phyloP scores from a whole-genome alignment of 345 rosid genomes.

The Zanthoxylum bungeanum region DNA sequence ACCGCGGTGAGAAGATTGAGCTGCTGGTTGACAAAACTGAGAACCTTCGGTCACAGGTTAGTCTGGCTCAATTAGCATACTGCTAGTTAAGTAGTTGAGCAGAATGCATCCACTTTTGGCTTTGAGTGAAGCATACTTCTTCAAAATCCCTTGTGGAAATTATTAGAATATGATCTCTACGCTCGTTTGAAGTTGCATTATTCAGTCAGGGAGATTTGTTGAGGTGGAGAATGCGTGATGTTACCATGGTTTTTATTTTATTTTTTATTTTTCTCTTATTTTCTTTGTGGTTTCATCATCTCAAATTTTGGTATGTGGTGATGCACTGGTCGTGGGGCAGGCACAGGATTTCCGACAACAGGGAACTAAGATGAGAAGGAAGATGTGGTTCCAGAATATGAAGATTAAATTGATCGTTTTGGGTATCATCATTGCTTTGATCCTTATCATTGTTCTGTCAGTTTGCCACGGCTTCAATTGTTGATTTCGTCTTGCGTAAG shows the following conservation, averaged over 20 bases:
- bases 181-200: background rate
- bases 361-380: constrained; percentile 86
- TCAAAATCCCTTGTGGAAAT: background rate
- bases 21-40: constrained; percentile 97
- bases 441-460: constrained; percentile 63
- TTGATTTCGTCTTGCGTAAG: constrained; percentile 18
- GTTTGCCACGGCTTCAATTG: constrained; percentile 86
- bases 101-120: background rate
- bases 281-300: background rate
- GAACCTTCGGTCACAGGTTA: constrained; percentile 94
- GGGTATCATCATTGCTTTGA: constrained; percentile 55
- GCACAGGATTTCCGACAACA: constrained; percentile 93
- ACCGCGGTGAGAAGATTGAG: constrained; percentile 99
- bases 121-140: background rate
- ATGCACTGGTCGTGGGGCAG: constrained; percentile 29
- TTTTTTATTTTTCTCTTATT: background rate
- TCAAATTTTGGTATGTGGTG: background rate
- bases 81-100: background rate
- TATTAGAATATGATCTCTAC: background rate
- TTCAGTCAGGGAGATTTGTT: background rate
- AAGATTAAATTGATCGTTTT: constrained; percentile 84
- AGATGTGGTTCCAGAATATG: constrained; percentile 94
- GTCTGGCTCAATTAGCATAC: constrained; percentile 5
- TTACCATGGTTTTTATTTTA: background rate
- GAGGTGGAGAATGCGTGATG: background rate